Percentiles rank a stretch among this genome's conserved stretches.
Conservation (phyloP, 768 basidiomycete species). For the Tulasnella sp. region DNA sequence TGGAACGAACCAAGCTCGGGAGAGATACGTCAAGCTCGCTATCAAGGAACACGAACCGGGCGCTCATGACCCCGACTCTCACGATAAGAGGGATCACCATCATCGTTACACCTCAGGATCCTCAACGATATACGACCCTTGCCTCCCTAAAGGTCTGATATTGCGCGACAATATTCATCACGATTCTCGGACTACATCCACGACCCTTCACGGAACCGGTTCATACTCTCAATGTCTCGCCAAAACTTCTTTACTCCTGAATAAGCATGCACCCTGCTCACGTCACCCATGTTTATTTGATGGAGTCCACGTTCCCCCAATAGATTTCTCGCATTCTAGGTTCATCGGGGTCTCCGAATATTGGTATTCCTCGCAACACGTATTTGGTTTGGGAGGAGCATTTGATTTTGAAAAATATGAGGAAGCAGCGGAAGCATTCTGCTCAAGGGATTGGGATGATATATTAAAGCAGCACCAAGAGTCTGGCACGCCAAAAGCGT, state of each 20-base stretch:
- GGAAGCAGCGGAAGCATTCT: slow-evolving; percentile 78
- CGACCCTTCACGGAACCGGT: slow-evolving; percentile 62
- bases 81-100: slow-evolving; percentile 20
- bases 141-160: slow-evolving; percentile 65
- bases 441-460: slow-evolving; percentile 60
- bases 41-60: slow-evolving; percentile 43
- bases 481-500: slow-evolving; percentile 44
- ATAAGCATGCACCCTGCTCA: slow-evolving; percentile 65
- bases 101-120: slow-evolving; percentile 7
- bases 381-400: slow-evolving; percentile 85
- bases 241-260: slow-evolving; percentile 61
- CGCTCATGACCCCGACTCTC: slow-evolving; percentile 17
- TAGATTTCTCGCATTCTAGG: slow-evolving; percentile 83
- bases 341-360: slow-evolving; percentile 98
- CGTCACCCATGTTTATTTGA: slow-evolving; percentile 68
- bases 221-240: slow-evolving; percentile 76
- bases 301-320: slow-evolving; percentile 83
- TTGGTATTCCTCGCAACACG: slow-evolving; percentile 98
- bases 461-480: slow-evolving; percentile 56
- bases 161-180: slow-evolving; percentile 47
- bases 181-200: slow-evolving; percentile 39
- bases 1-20: slow-evolving; percentile 93
- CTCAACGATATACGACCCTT: slow-evolving; percentile 62
- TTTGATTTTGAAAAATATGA: slow-evolving; percentile 97
- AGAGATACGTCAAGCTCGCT: slow-evolving; percentile 69